Conservation (phyloP, 495 filamentous ascomycete species). For the Hypoxylon fuscum region DNA sequence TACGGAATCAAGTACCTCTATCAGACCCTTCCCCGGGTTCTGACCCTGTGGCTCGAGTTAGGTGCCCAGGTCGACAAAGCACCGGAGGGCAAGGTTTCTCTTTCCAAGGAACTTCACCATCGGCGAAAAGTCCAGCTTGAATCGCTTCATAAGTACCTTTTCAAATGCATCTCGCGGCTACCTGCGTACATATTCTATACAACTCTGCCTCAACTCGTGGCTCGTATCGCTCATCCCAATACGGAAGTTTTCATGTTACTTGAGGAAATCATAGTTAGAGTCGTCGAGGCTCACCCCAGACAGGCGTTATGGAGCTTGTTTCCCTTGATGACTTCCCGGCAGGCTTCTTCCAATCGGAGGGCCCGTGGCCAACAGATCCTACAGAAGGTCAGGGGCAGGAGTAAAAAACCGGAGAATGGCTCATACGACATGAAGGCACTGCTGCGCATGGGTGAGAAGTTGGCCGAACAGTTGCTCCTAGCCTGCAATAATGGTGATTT, state of each 20-base stretch:
- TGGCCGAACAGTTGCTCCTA: constrained; percentile 82
- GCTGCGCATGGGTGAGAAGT: constrained; percentile 79
- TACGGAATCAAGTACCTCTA: constrained; percentile 95
- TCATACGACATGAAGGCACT: constrained; percentile 68
- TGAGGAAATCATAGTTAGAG: constrained; percentile 79
- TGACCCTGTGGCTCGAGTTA: constrained; percentile 95
- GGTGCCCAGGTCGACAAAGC: constrained; percentile 75
- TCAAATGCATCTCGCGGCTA: constrained; percentile 75
- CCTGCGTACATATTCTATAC: constrained; percentile 94
- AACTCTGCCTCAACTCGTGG: constrained; percentile 89
- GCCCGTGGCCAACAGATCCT: constrained; percentile 62
- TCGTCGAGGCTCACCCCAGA: constrained; percentile 80
- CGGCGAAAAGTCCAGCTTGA: constrained; percentile 70
- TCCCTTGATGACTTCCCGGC: constrained; percentile 70
- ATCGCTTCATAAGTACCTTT: constrained; percentile 74
- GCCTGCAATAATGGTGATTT: constrained; percentile 82
- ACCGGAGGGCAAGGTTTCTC: constrained; percentile 71
- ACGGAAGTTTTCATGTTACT: constrained; percentile 76
- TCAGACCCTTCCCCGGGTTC: constrained; percentile 85
- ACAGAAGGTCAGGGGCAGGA: constrained; percentile 47
- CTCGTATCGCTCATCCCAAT: constrained; percentile 89
- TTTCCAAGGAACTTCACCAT: constrained; percentile 65
- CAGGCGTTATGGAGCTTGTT: constrained; percentile 95
- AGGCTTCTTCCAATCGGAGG: constrained; percentile 59
- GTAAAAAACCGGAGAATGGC: constrained; percentile 48